A percentile compares a stretch with the other conserved stretches of the same genome.
phyloP scores from a whole-genome alignment of 139 green algal genomes.

The Chlamydomonas sp. region DNA sequence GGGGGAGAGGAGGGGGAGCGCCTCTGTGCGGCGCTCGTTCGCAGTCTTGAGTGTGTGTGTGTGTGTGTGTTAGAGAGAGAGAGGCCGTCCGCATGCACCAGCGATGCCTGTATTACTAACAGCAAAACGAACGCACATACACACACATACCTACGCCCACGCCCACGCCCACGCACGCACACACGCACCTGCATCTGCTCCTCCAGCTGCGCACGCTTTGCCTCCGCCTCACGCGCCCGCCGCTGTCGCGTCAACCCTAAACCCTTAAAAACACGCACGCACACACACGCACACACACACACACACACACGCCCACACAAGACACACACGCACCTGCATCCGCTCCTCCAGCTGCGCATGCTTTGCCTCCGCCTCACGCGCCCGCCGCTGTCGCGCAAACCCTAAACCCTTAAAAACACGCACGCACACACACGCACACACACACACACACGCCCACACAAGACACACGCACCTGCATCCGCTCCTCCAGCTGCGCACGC shows the following conservation, averaged over 20 bases:
- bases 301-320: constrained; percentile 9
- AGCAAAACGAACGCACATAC: constrained; percentile 7
- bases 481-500: not conserved
- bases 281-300: not conserved
- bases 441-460: not conserved
- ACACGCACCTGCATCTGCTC: not conserved
- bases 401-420: not conserved
- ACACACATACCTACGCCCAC: constrained; percentile 3
- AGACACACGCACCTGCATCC: constrained; percentile 13
- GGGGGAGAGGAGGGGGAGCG: too few relatives aligned
- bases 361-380: too few relatives aligned
- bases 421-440: constrained; percentile 14
- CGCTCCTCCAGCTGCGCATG: too few relatives aligned
- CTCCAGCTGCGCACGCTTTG: not conserved
- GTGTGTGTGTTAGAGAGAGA: not conserved
- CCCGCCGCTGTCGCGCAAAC: not conserved
- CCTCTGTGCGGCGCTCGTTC: too few relatives aligned
- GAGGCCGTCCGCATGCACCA: not conserved
- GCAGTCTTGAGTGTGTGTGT: too few relatives aligned
- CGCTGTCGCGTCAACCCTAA: not conserved
- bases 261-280: too few relatives aligned
- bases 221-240: not conserved
- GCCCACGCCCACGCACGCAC: not conserved
- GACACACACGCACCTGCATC: too few relatives aligned
- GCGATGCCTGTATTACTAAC: not conserved